Conservation (phyloP, 2,329 filamentous ascomycete genomes). For the Aspergillus proliferans region DNA sequence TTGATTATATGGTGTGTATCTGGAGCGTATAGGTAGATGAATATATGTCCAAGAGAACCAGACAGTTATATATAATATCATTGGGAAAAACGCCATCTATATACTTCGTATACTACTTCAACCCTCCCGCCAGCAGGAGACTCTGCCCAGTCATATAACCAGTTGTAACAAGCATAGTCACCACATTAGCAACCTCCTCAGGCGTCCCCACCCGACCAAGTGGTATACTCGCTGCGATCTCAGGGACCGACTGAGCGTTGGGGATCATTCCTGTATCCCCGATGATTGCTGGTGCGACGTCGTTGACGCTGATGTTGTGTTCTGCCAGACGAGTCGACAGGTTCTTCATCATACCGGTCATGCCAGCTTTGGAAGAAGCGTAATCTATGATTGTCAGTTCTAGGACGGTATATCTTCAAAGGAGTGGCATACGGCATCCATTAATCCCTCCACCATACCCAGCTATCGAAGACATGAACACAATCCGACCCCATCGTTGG, state of each 20-base stretch:
- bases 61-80: neutral
- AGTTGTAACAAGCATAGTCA: constrained; percentile 56
- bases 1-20: neutral
- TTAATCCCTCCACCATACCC: constrained; percentile 60
- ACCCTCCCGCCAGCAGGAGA: constrained; percentile 47
- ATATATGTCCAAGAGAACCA: neutral
- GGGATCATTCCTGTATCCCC: constrained; percentile 59
- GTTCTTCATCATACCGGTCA: constrained; percentile 62
- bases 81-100: neutral
- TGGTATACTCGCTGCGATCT: constrained; percentile 55
- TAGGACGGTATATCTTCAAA: neutral
- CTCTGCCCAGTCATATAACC: constrained; percentile 56
- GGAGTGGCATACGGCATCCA: constrained; percentile 43
- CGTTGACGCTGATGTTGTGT: constrained; percentile 60
- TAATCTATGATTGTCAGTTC: constrained; percentile 30
- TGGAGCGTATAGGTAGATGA: neutral
- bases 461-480: constrained; percentile 60
- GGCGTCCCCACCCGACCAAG: constrained; percentile 53
- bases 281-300: constrained; percentile 65
- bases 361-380: constrained; percentile 56
- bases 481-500: constrained; percentile 57
- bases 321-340: constrained; percentile 54
- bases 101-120: constrained; percentile 36
- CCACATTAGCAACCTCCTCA: constrained; percentile 55
- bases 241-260: constrained; percentile 51